A percentile compares a stretch with the other conserved stretches of the same genome.
These are phyloP conservation scores for Byssothecium circinans DNA, from an alignment of 2,329 filamentous ascomycete genomes.

Conservation along the genomic window DNA sequence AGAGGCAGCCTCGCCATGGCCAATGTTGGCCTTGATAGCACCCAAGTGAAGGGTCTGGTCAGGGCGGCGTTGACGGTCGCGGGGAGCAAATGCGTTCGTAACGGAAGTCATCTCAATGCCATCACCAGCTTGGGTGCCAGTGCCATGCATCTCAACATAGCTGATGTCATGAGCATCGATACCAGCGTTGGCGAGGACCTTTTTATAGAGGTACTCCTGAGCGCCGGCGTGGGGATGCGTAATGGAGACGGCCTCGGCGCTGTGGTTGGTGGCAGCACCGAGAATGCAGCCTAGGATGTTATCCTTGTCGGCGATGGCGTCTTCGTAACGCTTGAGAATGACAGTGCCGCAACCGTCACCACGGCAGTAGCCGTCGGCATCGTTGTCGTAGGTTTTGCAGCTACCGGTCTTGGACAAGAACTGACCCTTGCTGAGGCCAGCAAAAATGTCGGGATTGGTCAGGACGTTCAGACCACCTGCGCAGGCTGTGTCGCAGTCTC, in stretches of 20 bases:
- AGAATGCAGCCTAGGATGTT: slow-evolving; percentile 72
- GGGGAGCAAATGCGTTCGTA: slow-evolving; percentile 62
- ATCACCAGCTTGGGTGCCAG: slow-evolving; percentile 83
- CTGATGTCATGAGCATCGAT: slow-evolving; percentile 75
- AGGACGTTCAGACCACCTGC: slow-evolving; percentile 77
- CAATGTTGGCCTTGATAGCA: slow-evolving; percentile 59
- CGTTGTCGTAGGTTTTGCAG: slow-evolving; percentile 80
- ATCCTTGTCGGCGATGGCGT: slow-evolving; percentile 76
- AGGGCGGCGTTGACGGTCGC: slow-evolving; percentile 51
- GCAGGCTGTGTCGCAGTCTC: slow-evolving; percentile 79
- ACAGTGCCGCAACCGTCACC: slow-evolving; percentile 75
- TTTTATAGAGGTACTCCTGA: slow-evolving; percentile 70
- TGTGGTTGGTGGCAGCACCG: slow-evolving; percentile 78
- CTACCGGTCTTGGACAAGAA: slow-evolving; percentile 76
- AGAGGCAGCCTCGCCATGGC: slow-evolving; percentile 58
- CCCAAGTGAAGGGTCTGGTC: slow-evolving; percentile 56
- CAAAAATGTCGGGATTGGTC: slow-evolving; percentile 80
- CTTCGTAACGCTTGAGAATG: slow-evolving; percentile 76
- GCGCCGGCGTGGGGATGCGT: slow-evolving; percentile 79
- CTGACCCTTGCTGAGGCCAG: slow-evolving; percentile 73
- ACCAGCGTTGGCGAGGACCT: slow-evolving; percentile 71
- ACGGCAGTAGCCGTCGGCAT: slow-evolving; percentile 80
- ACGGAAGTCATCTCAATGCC: slow-evolving; percentile 81
- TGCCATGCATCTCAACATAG: slow-evolving; percentile 90
- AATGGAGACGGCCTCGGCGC: slow-evolving; percentile 77